Percentiles rank a stretch among this genome's conserved stretches.
These are phyloP conservation scores for Aspergillus sp. DNA, from an alignment of 2,329 filamentous ascomycete genomes.

Conservation along the genomic window DNA sequence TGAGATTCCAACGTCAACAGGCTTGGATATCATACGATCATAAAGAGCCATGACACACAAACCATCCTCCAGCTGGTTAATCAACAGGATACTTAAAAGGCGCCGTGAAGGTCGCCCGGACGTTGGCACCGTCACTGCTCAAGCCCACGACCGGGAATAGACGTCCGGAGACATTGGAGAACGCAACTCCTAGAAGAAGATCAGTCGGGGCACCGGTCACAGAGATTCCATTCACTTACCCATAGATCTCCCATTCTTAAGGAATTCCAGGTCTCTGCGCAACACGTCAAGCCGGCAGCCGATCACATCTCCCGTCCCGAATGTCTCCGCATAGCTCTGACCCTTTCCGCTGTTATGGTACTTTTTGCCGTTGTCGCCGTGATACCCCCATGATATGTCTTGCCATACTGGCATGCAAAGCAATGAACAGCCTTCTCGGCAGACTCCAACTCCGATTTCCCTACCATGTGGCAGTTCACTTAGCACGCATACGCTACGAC, in stretches of 20 bases:
- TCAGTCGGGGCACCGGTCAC: too few relatives aligned
- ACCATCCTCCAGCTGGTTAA: too few relatives aligned
- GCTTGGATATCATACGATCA: too few relatives aligned
- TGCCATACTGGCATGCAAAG: background rate
- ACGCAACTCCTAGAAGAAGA: background rate
- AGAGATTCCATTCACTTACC: too few relatives aligned
- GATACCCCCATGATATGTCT: background rate
- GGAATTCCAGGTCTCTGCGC: background rate
- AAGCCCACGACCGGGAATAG: background rate
- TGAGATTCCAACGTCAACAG: too few relatives aligned
- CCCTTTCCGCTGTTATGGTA: background rate
- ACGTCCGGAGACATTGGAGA: background rate
- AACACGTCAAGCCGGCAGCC: background rate
- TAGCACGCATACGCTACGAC: too few relatives aligned
- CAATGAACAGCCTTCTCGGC: too few relatives aligned
- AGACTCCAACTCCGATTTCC: too few relatives aligned
- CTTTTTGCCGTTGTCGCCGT: background rate
- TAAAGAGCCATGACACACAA: too few relatives aligned
- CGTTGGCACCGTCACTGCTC: background rate
- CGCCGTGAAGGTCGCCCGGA: background rate
- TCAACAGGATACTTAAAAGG: background rate
- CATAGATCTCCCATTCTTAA: background rate
- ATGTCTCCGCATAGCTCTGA: background rate
- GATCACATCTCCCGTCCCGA: background rate
- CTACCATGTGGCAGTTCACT: too few relatives aligned